Base-by-base conservation (phyloP, 306 rosid species). In the Styphnolobium japonicum region DNA sequence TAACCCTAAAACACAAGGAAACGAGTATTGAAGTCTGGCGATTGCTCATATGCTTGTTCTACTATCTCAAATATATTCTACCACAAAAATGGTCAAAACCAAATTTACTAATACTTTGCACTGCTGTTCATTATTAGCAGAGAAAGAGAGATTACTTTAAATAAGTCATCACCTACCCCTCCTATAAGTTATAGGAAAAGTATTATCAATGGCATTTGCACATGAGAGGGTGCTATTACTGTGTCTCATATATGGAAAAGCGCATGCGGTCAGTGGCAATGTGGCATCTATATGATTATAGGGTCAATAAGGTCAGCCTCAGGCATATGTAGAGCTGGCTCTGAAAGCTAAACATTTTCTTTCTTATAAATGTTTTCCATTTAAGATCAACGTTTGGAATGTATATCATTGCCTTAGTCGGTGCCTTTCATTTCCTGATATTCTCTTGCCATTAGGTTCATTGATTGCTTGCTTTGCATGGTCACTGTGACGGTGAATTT, bases 401-500 rank as follows among this genome's bases (percentile, higher is more conserved):
- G n/a, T n/a, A n/a, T 57, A 67, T 66, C 40, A 42, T 31, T 61
- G 56, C 69, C 75, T 63, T 12, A 5, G 74, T 58, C 67, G 67
- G 10, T 73, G 19, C 74, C 74, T 60, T 61, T 25, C 57, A 46
- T 52, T 72, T 43, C 12, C 2, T 21, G 0, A 15, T 31, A 53
- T 27, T 21, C 31, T 72, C 64, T 22, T 15, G 15, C 55, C 19
- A 2, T 21, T 12, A 10, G 10, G 15, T 72, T 42, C 52, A 22
- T 2, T 76, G 22, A 37, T 78, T 67, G 57, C 25, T 55, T 7
- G 4, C 5, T 34, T 60, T 66, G 34, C 55, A 42, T 42, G 42
- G 4, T 52, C 33, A 22, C 58, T 42, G 5, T 67, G 81, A 45
- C 67, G 85, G 77, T 81, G 85, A 37, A 81, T 33, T 74, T 65